Conservation (phyloP, 148 eudicot species). For the Amaranthus palmeri region DNA sequence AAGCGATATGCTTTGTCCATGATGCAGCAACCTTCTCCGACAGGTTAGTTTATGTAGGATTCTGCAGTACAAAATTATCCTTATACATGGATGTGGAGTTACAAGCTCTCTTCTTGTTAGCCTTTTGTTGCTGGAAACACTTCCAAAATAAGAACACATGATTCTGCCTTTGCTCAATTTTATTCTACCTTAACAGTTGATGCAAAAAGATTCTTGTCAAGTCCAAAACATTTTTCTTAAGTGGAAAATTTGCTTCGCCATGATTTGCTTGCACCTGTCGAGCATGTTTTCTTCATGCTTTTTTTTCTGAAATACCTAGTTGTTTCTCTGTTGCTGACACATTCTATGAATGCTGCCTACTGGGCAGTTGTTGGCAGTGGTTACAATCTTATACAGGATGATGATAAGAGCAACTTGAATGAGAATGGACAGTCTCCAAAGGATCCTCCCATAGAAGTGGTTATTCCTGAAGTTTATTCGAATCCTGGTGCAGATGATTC, state of each 20-base stretch:
- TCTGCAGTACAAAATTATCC: background rate
- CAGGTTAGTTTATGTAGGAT: constrained; percentile 41
- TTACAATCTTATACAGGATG: constrained; percentile 27
- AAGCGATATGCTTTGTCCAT: constrained; percentile 49
- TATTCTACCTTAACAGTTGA: background rate
- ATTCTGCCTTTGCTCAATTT: background rate
- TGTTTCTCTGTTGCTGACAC: constrained; percentile 10
- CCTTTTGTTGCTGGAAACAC: background rate
- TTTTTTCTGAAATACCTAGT: background rate
- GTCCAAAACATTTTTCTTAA: background rate
- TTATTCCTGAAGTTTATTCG: constrained; percentile 61
- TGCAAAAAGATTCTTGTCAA: background rate
- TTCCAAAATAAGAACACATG: background rate
- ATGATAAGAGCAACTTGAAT: constrained; percentile 32
- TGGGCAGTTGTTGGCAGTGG: constrained; percentile 43
- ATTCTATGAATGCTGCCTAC: constrained; percentile 19
- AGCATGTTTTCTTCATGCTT: background rate
- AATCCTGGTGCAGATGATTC: constrained; percentile 44
- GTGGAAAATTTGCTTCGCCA: background rate
- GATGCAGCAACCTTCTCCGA: constrained; percentile 30
- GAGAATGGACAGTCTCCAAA: constrained; percentile 34
- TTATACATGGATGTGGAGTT: background rate
- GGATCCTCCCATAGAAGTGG: constrained; percentile 54
- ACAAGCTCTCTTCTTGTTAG: background rate
- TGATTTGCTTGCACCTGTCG: background rate